Conservation (phyloP, 2,329 filamentous ascomycete species). For the Xylogone sp. region DNA sequence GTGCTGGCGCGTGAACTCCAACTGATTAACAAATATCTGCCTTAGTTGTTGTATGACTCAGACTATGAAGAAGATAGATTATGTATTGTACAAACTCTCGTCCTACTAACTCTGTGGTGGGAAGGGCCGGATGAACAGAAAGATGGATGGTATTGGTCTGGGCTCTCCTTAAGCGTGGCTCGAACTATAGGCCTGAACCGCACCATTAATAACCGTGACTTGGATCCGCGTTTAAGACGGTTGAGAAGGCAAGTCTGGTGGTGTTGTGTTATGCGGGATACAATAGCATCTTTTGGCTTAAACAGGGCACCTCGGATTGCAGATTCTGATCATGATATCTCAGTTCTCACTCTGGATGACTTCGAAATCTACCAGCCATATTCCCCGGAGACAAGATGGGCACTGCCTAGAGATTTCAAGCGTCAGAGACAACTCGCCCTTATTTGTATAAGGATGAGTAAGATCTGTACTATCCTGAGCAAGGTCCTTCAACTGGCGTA, state of each 20-base stretch:
- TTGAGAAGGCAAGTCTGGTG: conserved; percentile 95
- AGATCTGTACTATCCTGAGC: no score
- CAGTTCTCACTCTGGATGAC: conserved; percentile 9
- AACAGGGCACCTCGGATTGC: background rate
- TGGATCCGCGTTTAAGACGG: conserved; percentile 67
- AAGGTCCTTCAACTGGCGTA: no score
- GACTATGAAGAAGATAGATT: conserved; percentile 88
- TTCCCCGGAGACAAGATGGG: background rate
- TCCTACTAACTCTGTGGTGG: conserved; percentile 94
- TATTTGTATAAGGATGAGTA: background rate
- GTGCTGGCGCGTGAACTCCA: background rate
- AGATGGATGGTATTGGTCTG: conserved; percentile 97
- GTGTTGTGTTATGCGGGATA: conserved; percentile 91
- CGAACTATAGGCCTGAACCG: conserved; percentile 89
- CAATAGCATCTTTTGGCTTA: conserved; percentile 66
- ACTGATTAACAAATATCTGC: background rate
- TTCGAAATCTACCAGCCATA: conserved; percentile 6
- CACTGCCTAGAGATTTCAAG: background rate
- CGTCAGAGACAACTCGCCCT: background rate
- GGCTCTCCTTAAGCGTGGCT: conserved; percentile 82
- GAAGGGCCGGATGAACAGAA: conserved; percentile 93
- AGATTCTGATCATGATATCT: background rate
- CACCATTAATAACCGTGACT: conserved; percentile 69
- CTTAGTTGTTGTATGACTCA: conserved; percentile 76
- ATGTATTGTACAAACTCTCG: conserved; percentile 75